Base-by-base conservation (phyloP, 495 filamentous ascomycete genomes). In the Terfezia boudieri region DNA sequence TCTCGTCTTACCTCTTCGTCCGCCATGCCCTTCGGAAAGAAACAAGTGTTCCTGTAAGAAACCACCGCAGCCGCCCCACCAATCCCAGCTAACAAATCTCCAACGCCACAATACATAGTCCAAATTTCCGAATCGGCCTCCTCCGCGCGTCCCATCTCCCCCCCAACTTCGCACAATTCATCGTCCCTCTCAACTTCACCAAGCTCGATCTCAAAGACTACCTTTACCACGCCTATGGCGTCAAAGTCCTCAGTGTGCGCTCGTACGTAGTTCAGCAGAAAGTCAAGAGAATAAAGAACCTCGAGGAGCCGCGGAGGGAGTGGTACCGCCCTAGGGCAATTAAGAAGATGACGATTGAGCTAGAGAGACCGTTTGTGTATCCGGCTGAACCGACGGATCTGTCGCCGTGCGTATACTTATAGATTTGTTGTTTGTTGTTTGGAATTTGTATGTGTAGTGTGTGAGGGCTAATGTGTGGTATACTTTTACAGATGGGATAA, bases 171-270 rank as follows among this genome's bases (percentile, higher is more conserved):
- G 88, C 86, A 50, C 76, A 77, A 51, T 94, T 95, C 75, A 71
- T 76, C 62, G 87, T 93, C 48, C 87, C 87, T 14, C 74, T 94
- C 62, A 77, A 75, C 57, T 82, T 92, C 73, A 86, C 83, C 76
- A 94, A 95, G 70, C 78, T 93, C 59, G 87, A 94, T 68, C 67
- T 94, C 26, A 81, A 83, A 65, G 85, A 92, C 73, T 95, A 93
- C 71, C 80, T 95, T 50, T 76, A 76, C 61, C 72, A 86, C 63
- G 73, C 67, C 17, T 94, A 95, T 69, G 71, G 74, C 51, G 77
- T 90, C 54, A 67, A 73, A 50, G 76, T 78, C 37, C 64, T 76
- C n/a, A 69, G 67, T 37, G 76, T 95, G 56, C 81, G 87, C 35
- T 86, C 82, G 56, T 92, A 78, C 61, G 73, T 95, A n/a, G 76